Base-by-base conservation (phyloP, 1,139 yeast genomes). In the Geotrichum cucujoidarum region DNA sequence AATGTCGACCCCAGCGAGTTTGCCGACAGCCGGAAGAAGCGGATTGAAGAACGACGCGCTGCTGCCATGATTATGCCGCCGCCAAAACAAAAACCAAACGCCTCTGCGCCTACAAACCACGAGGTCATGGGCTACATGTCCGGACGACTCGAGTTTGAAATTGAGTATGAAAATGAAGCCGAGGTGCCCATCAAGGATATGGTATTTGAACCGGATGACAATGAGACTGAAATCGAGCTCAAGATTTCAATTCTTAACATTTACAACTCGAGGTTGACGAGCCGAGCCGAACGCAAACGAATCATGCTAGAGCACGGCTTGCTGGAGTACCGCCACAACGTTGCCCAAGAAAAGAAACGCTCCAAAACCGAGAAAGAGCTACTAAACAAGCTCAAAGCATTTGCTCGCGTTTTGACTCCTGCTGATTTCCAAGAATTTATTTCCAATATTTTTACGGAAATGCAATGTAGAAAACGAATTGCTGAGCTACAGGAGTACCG, bases 71-170 rank as follows among this genome's bases (percentile, higher is more conserved):
- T 55, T 13, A 65, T 80, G 53, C 75, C 76, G 4, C 62, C 80
- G 45, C 92, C 95, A 18, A 89, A 90, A 48, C 80, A 83, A 50
- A 50, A 50, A 34, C 52, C 52, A 1, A 82, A 85, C 44, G 90
- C 97, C 0, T 87, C 96, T 8, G 95, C 86, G 7, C 99, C 99
- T 0, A 76, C 94, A 47, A 90, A 97, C 70, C 97, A 94, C 63
- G 97, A 92, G 61, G 80, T 92, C 54, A 97, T 90, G 66, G 97
- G 97, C 2, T 92, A 83, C 64, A 92, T 94, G 99, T 98, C 99
- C 33, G 99, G 98, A 42, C 78, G 98, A 60, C 72, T 92, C 55
- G 99, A 92, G 65, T 92, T 92, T 66, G 99, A 92, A 61, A 88
- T 83, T 53, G 98, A 92, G 64, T 90, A 86, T 35, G 98, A 94